These are phyloP conservation scores for Colletotrichum eremochloae DNA, from an alignment of 2,329 filamentous ascomycete genomes.

Conservation along the genomic window DNA sequence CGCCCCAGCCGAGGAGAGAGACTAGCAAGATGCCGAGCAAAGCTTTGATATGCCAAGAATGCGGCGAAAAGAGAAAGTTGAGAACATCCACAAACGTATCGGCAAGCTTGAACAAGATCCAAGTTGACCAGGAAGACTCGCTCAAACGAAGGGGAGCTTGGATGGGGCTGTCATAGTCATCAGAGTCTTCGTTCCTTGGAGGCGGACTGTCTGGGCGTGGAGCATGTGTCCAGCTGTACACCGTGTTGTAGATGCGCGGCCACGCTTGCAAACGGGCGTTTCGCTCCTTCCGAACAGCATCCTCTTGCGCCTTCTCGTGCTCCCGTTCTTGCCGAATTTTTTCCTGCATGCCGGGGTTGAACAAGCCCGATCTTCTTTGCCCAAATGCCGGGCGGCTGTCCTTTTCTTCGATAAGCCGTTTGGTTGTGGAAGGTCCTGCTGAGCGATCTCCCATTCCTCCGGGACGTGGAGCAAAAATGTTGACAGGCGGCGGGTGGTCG, in stretches of 20 bases:
- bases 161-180: neutral
- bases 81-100: constrained; percentile 27
- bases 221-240: constrained; percentile 35
- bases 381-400: neutral
- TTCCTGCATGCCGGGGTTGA: constrained; percentile 9
- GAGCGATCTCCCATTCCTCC: neutral
- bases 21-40: constrained; percentile 1
- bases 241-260: constrained; percentile 24
- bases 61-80: constrained; percentile 11
- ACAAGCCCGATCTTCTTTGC: constrained; percentile 7
- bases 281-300: constrained; percentile 28
- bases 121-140: constrained; percentile 18
- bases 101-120: constrained; percentile 31
- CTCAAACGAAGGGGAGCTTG: neutral
- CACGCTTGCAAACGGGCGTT: constrained; percentile 24
- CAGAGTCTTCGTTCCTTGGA: neutral
- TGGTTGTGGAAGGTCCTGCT: neutral
- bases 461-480: neutral
- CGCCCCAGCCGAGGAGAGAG: constrained; percentile 17
- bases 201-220: constrained; percentile 21
- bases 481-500: neutral
- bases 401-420: neutral
- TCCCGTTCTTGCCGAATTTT: constrained; percentile 12
- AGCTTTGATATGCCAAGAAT: constrained; percentile 27
- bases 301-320: constrained; percentile 21